phyloP scores from a whole-genome alignment of 441 rosid genomes.

The Viola pubescens region DNA sequence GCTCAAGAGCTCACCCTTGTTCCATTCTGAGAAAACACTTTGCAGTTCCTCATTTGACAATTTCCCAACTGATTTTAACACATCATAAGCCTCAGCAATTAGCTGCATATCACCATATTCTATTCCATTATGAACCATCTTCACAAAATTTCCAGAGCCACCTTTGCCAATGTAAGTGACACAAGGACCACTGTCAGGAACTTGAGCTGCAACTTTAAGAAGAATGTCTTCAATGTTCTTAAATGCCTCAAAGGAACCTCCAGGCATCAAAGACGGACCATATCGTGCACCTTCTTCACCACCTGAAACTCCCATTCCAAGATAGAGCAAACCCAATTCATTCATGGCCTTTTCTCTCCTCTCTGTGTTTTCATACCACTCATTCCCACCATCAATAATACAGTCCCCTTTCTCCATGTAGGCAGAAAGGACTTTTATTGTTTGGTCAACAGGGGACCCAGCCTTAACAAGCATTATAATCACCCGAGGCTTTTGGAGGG shows the following conservation, averaged over 20 bases:
- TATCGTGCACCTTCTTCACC: slow-evolving; percentile 95
- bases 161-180: slow-evolving; percentile 82
- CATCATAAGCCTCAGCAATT: slow-evolving; percentile 92
- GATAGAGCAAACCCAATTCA: slow-evolving; percentile 68
- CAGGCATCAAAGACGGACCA: slow-evolving; percentile 97
- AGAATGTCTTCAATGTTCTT: slow-evolving; percentile 83
- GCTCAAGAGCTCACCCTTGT: slow-evolving; percentile 88
- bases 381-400: slow-evolving; percentile 89
- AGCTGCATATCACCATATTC: slow-evolving; percentile 97
- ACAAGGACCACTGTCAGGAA: slow-evolving; percentile 83
- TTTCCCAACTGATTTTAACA: slow-evolving; percentile 74
- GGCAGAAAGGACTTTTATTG: slow-evolving; percentile 72
- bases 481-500: slow-evolving; percentile 85
- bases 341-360: slow-evolving; percentile 71
- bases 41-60: slow-evolving; percentile 66
- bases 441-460: slow-evolving; percentile 85
- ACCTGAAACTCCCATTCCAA: slow-evolving; percentile 97
- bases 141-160: slow-evolving; percentile 92
- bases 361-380: slow-evolving; percentile 96
- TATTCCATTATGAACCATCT: slow-evolving; percentile 92
- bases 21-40: slow-evolving; percentile 72
- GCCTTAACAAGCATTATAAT: slow-evolving; percentile 93
- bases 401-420: slow-evolving; percentile 87
- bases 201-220: slow-evolving; percentile 92
- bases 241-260: slow-evolving; percentile 86